Evolutionary conservation across 2,329 filamentous ascomycete species (phyloP), one percentile per base, ranked within the genome.

Genomic region (Macrophomina pseudophaseolina): DNA sequence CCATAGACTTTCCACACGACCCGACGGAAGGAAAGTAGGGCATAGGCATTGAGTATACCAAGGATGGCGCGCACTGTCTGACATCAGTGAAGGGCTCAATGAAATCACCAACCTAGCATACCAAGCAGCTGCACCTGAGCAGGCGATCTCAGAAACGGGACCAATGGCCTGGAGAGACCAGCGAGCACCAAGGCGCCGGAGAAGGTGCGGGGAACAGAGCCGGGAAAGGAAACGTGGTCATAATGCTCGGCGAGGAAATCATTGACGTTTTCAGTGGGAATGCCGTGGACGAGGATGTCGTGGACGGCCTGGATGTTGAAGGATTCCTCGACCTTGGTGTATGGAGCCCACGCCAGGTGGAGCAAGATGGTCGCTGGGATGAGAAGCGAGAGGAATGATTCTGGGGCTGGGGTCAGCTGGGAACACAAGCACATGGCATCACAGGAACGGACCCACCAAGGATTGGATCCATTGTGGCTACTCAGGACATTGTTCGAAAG

Each of bases 241-340:
- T 96, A 99, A 60, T 87, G 81, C 3, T 82, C 75, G 16, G 83
- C 83, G 16, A 95, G 80, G 46, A 83, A 85, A 12, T 82, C 76
- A 62, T 81, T 74, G 16, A 85, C 76, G 71, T 89, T 82, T 23
- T 79, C 76, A 1, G 82, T 85, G 0, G 92, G 92, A 1, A 92
- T 88, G 30, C 93, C 93, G 76, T 95, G 93, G 44, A 87, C 86
- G 68, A 97, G 79, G 42, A 99, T 90, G 77, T 99, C 95, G 79
- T 98, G 95, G 3, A 89, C 87, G 5, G 95, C 95, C 78, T 99
- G 95, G 67, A 98, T 88, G 78, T 97, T 97, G 86, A 99, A 98
- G 0, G 94, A 98, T 80, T 99, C 95, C 79, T 99, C 95, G 68
- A 99, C 95, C 79, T 99, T 99, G 66, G 94, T 97, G 81, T 96